phyloP scores from a whole-genome alignment of 176 grass and related monocot species.

The Rhipidocladum racemiflorum region DNA sequence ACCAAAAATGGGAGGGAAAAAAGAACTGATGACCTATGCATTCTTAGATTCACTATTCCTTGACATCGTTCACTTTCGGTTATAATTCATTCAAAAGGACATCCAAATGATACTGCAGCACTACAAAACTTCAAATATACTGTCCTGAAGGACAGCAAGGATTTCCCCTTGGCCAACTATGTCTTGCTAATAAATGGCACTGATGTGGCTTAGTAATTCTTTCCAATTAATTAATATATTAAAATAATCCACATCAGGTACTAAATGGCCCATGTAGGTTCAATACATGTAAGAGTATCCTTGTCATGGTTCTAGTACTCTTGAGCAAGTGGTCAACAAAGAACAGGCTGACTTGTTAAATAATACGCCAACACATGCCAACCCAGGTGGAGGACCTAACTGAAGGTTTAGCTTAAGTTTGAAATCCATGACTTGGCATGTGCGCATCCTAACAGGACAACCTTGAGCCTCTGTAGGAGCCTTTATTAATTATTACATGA shows the following conservation, averaged over 20 bases:
- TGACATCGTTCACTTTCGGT: background rate
- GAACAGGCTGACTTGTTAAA: constrained; percentile 20
- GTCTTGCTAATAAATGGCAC: constrained; percentile 4
- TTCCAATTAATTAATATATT: no score
- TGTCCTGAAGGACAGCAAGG: constrained; percentile 14
- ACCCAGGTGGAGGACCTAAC: background rate
- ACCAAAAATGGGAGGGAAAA: background rate
- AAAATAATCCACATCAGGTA: no score
- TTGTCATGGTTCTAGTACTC: constrained; percentile 20
- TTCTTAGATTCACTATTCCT: background rate
- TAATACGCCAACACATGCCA: background rate
- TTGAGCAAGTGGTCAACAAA: constrained; percentile 32
- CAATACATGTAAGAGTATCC: background rate
- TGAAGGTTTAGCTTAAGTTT: background rate
- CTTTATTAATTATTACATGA: background rate
- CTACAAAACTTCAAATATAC: background rate
- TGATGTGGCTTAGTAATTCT: no score
- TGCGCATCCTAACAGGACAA: constrained; percentile 20
- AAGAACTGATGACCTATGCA: background rate
- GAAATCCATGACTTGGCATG: background rate
- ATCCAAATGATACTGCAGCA: constrained; percentile 1
- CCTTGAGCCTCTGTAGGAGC: background rate
- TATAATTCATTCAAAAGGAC: constrained; percentile 13
- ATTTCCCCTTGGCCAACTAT: constrained; percentile 7
- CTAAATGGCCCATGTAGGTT: constrained; percentile 35